Base-by-base conservation (phyloP, 306 rosid genomes). In the Inga oerstediana region DNA sequence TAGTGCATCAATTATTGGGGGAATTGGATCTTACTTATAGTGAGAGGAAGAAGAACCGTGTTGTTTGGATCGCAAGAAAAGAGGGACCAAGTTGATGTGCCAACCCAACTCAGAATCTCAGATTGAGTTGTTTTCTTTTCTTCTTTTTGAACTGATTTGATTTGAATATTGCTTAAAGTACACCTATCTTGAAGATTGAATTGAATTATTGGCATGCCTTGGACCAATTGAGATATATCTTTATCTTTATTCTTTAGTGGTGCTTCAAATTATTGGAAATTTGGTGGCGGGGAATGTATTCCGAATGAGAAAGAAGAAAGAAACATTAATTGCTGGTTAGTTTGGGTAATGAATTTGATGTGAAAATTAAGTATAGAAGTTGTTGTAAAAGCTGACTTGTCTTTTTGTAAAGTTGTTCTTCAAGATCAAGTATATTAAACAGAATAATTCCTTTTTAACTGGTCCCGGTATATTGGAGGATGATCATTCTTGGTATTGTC, bases 81-180 rank as follows among this genome's bases (percentile, higher is more conserved):
- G 30, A 86, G 83, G 86, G 58, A 22, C 37, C 48, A 24, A 4
- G 14, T 80, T 35, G 52, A 70, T 70, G 75, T 4, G 5, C 88
- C 80, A 85, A 56, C 86, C 76, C 75, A 68, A 49, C 85, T 80
- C 68, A 54, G 58, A 48, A 68, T 44, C 85, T 80, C 68, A 54
- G 58, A 48, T 1, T 68, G 79, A 82, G 68, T 44, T 80, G 81
- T 82, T 44, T 13, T 43, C 51, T 82, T 44, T 13, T 43, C 74
- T 27, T 16, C 49, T 10, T 0, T 39, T 10, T 75, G 73, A 71
- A 44, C 8, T 74, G 77, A 5, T 85, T 12, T 74, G 72, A 9
- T 86, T 24, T 43, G 14, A 79, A 86, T 76, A 88, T 91, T 82
- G 85, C 88, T 58, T 62, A 52, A 88, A 71, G 82, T 48, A 82